phyloP scores from a whole-genome alignment of 2,329 filamentous ascomycete genomes.

The Aspergillus pseudotamarii region DNA sequence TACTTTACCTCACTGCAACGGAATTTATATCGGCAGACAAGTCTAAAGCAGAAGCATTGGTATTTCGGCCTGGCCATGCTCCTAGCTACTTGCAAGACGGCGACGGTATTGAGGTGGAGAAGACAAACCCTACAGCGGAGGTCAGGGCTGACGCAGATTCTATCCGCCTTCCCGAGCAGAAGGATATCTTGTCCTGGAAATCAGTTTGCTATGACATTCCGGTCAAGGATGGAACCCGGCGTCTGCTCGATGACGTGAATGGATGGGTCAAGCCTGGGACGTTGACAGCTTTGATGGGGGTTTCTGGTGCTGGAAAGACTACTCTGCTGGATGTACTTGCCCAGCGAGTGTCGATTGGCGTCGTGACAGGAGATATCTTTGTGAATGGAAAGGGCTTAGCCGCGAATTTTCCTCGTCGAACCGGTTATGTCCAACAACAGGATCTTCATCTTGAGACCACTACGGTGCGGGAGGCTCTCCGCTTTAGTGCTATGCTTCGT shows the following conservation, averaged over 20 bases:
- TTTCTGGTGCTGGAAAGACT: constrained; percentile 62
- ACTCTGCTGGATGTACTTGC: constrained; percentile 59
- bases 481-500: not conserved
- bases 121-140: constrained; percentile 3
- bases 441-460: constrained; percentile 76
- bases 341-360: constrained; percentile 58
- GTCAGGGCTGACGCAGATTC: constrained; percentile 48
- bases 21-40: constrained; percentile 60
- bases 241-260: constrained; percentile 56
- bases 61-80: constrained; percentile 64
- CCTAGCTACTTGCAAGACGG: constrained; percentile 5
- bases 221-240: constrained; percentile 71
- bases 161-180: constrained; percentile 59
- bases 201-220: constrained; percentile 76
- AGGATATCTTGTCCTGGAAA: constrained; percentile 78
- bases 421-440: constrained; percentile 66
- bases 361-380: constrained; percentile 64
- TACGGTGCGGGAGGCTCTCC: not conserved
- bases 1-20: constrained; percentile 54
- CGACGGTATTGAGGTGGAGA: not conserved
- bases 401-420: constrained; percentile 61
- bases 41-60: constrained; percentile 72
- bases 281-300: constrained; percentile 59
- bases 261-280: constrained; percentile 57
- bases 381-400: constrained; percentile 60